phyloP scores from a whole-genome alignment of 2,329 filamentous ascomycete genomes.

The Fusarium scirpi region DNA sequence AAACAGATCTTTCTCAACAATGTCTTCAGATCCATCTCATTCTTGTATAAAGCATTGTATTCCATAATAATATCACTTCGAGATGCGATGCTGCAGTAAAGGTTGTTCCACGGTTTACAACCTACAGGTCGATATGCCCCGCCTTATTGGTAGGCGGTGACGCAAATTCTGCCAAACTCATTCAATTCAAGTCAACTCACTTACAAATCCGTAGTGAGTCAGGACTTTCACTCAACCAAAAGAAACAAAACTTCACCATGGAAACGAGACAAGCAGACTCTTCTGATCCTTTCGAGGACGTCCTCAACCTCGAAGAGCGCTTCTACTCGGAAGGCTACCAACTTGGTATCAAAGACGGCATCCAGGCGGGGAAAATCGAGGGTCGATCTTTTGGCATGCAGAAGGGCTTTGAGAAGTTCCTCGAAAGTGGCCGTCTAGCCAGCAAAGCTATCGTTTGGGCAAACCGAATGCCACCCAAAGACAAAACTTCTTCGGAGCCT shows the following conservation, averaged over 20 bases:
- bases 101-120: background rate
- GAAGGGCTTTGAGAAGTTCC: constrained; percentile 93
- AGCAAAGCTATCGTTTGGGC: constrained; percentile 87
- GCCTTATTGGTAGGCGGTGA: constrained; percentile 44
- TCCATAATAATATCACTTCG: background rate
- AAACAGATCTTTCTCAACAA: background rate
- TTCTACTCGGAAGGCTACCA: constrained; percentile 88
- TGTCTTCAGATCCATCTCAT: too few species aligned
- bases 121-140: constrained; percentile 35
- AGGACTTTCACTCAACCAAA: background rate
- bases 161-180: constrained; percentile 47
- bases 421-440: constrained; percentile 81
- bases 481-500: background rate
- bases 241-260: constrained; percentile 15
- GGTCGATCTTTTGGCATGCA: constrained; percentile 91
- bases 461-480: constrained; percentile 66
- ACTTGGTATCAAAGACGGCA: constrained; percentile 80
- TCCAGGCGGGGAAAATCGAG: constrained; percentile 83
- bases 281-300: constrained; percentile 66
- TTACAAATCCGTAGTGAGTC: constrained; percentile 38
- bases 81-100: background rate
- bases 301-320: constrained; percentile 71
- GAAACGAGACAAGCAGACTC: constrained; percentile 43
- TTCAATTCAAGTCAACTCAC: constrained; percentile 32
- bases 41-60: background rate